Conservation (phyloP, 1,139 yeast genomes). For the Eremothecium gossypii region DNA sequence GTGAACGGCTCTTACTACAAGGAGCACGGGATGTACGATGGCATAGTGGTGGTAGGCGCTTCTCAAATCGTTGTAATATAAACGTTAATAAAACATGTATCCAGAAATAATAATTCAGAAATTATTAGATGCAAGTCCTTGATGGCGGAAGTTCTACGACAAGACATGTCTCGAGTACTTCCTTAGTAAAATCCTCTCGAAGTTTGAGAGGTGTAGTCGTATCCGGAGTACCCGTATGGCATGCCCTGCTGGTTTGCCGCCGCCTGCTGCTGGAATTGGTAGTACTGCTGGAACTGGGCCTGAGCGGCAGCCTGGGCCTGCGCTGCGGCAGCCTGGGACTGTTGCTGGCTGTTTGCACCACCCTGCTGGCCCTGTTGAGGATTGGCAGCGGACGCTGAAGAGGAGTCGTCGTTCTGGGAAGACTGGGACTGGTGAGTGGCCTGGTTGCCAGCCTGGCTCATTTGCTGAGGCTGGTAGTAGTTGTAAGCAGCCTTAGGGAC, state of each 20-base stretch:
- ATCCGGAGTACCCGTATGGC: constrained; percentile 27
- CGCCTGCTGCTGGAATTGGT: constrained; percentile 23
- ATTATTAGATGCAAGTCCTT: constrained; percentile 5
- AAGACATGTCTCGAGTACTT: neutral
- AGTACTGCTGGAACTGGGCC: constrained; percentile 28
- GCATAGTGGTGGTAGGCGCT: neutral
- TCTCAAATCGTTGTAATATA: constrained; percentile 1
- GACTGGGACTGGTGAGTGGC: constrained; percentile 11
- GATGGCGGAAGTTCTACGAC: constrained; percentile 1
- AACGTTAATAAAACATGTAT: constrained; percentile 4
- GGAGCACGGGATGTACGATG: too few species aligned
- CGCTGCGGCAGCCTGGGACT: constrained; percentile 15
- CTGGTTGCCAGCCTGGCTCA: constrained; percentile 17
- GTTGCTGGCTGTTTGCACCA: constrained; percentile 7
- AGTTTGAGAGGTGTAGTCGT: constrained; percentile 26
- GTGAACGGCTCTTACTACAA: too few species aligned
- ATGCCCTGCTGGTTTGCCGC: constrained; percentile 23
- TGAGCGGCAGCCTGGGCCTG: constrained; percentile 26
- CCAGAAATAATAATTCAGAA: constrained; percentile 3
- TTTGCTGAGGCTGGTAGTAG: constrained; percentile 22
- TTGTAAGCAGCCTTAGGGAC: constrained; percentile 26
- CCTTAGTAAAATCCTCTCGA: constrained; percentile 27
- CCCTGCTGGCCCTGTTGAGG: constrained; percentile 17
- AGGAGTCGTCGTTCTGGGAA: constrained; percentile 3
- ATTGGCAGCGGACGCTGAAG: constrained; percentile 9